A percentile compares a stretch with the other conserved stretches of the same genome.
Evolutionary conservation across 257 asterid species (phyloP).

Genomic region (Verbascum thapsus): DNA sequence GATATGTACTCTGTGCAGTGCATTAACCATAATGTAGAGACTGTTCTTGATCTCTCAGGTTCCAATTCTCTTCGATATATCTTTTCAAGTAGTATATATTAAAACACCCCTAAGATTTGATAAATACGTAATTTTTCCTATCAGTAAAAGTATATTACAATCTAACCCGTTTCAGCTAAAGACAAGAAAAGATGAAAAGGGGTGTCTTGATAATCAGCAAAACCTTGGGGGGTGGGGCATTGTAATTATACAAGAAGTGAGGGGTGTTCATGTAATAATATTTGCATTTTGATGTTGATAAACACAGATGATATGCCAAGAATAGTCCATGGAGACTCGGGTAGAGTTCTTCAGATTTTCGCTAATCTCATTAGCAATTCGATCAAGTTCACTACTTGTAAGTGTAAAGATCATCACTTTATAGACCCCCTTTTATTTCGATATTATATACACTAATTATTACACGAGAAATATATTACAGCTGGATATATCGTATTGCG

Average conservation of each 20-base stretch:
- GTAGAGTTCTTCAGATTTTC: slow-evolving; percentile 84
- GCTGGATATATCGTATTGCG: slow-evolving; percentile 83
- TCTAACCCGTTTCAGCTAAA: no score
- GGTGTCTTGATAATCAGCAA: no score
- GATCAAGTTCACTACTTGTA: slow-evolving; percentile 82
- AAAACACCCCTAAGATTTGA: no score
- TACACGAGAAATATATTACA: slow-evolving; percentile 37
- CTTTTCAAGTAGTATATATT: neutral
- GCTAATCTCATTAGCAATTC: slow-evolving; percentile 87
- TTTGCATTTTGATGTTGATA: slow-evolving; percentile 1
- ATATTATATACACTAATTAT: neutral
- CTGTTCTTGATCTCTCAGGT: slow-evolving; percentile 89
- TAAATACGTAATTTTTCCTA: no score
- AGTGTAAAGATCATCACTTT: slow-evolving; percentile 27
- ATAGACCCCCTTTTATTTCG: no score
- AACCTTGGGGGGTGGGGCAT: no score
- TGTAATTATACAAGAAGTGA: no score
- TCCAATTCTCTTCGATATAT: slow-evolving; percentile 11
- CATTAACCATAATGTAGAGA: slow-evolving; percentile 83
- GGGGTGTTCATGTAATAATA: neutral
- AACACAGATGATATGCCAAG: slow-evolving; percentile 89
- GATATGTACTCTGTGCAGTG: slow-evolving; percentile 96
- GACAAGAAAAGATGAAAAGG: no score
- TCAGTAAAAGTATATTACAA: no score
- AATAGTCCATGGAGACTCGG: slow-evolving; percentile 83